Evolutionary conservation across 73 alveolate genomes (phyloP).

Genomic region (Paramecium caudatum): DNA sequence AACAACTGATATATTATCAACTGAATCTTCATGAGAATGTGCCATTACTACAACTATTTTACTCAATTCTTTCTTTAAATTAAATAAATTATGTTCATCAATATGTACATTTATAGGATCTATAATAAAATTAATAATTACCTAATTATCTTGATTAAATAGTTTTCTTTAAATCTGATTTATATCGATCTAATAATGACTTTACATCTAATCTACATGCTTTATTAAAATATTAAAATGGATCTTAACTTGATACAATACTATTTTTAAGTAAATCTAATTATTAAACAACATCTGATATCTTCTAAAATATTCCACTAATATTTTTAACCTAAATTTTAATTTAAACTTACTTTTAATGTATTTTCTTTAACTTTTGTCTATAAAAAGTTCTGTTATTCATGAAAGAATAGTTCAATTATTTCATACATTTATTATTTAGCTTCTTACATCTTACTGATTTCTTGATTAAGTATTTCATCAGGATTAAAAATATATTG

Average conservation of each 20-base stretch:
- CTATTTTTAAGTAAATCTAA: slow-evolving; percentile 45
- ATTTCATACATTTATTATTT: slow-evolving; percentile 53
- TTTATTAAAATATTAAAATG: slow-evolving; percentile 51
- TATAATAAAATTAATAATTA: background rate
- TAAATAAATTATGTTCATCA: slow-evolving; percentile 67
- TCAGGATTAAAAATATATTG: slow-evolving; percentile 71
- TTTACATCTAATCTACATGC: slow-evolving; percentile 73
- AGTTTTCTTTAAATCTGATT: slow-evolving; percentile 70
- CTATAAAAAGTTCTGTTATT: slow-evolving; percentile 44
- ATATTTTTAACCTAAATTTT: slow-evolving; percentile 28
- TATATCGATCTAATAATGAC: slow-evolving; percentile 61
- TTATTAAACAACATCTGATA: slow-evolving; percentile 36
- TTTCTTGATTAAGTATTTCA: slow-evolving; percentile 59
- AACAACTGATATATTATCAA: background rate
- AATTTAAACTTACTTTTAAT: background rate
- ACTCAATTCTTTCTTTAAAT: slow-evolving; percentile 56
- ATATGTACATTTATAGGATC: slow-evolving; percentile 73
- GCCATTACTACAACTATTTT: slow-evolving; percentile 38
- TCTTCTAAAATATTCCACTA: slow-evolving; percentile 60
- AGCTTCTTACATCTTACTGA: slow-evolving; percentile 62
- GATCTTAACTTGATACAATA: slow-evolving; percentile 47
- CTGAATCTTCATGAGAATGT: background rate
- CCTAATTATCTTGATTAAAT: slow-evolving; percentile 61
- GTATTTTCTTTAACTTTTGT: slow-evolving; percentile 71
- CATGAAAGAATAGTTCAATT: slow-evolving; percentile 46